Evolutionary conservation across 805 yeast genomes (phyloP).

Genomic region (Ogataea philodendri): DNA sequence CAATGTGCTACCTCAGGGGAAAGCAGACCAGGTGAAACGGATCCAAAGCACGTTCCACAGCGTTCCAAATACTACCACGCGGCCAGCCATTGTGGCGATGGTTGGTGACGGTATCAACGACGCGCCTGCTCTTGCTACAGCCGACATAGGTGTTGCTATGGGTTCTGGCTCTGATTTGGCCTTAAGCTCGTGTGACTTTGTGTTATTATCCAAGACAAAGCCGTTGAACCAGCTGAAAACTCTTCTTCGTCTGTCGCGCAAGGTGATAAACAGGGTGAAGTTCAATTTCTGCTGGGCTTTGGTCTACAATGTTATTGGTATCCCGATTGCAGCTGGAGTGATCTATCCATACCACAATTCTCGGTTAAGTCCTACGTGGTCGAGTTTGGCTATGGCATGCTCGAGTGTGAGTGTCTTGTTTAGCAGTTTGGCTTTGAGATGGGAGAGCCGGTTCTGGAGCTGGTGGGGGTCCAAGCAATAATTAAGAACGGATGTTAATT

Average conservation of each 20-base stretch:
- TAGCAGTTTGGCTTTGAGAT: constrained; percentile 47
- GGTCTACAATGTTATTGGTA: constrained; percentile 53
- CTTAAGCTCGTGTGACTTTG: constrained; percentile 70
- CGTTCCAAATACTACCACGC: constrained; percentile 15
- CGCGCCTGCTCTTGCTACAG: constrained; percentile 73
- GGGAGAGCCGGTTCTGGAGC: constrained; percentile 11
- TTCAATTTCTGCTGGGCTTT: constrained; percentile 63
- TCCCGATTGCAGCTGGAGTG: constrained; percentile 68
- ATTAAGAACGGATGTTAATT: not conserved
- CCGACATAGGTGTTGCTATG: constrained; percentile 76
- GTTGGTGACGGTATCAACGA: constrained; percentile 85
- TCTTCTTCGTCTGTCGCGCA: constrained; percentile 49
- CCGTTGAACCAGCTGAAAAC: constrained; percentile 54
- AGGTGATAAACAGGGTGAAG: constrained; percentile 50
- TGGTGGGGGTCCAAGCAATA: constrained; percentile 1
- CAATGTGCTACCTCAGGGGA: constrained; percentile 72
- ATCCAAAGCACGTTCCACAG: constrained; percentile 45
- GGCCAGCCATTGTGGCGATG: constrained; percentile 57
- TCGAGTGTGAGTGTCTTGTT: constrained; percentile 57
- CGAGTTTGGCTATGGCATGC: constrained; percentile 64
- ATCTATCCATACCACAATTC: constrained; percentile 54
- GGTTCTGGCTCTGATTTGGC: constrained; percentile 79
- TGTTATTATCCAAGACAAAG: constrained; percentile 51
- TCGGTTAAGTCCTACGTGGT: constrained; percentile 63
- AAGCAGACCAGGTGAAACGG: constrained; percentile 57